Percentiles rank a stretch among this genome's conserved stretches.
Evolutionary conservation across 2,329 filamentous ascomycete species (phyloP).

Genomic region (Dactylellina cionopaga): DNA sequence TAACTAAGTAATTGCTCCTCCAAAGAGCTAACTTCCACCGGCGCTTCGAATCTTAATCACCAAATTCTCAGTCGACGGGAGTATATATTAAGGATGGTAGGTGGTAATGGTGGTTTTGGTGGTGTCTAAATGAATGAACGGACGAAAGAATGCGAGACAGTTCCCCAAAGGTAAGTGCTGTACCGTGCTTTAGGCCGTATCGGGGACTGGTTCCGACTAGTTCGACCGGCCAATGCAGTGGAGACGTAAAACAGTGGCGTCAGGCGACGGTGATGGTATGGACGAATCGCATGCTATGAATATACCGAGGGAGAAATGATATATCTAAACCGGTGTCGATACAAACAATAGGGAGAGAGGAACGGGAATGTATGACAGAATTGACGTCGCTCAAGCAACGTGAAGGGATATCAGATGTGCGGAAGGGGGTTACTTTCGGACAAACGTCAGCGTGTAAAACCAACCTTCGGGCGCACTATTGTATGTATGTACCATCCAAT

Average conservation of each 20-base stretch:
- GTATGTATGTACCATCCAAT: slow-evolving; percentile 27
- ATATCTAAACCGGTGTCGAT: background rate
- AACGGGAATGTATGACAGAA: slow-evolving; percentile 31
- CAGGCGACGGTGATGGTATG: slow-evolving; percentile 17
- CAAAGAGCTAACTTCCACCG: slow-evolving; percentile 1
- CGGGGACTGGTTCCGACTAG: slow-evolving; percentile 26
- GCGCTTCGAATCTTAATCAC: slow-evolving; percentile 1
- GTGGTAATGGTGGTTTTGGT: too few relatives aligned
- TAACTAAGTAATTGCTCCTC: too few relatives aligned
- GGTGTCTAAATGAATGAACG: slow-evolving; percentile 2
- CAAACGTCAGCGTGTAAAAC: slow-evolving; percentile 44
- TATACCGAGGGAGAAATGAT: background rate
- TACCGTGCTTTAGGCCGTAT: slow-evolving; percentile 30
- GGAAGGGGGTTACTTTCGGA: slow-evolving; percentile 12
- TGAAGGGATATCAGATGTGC: too few relatives aligned
- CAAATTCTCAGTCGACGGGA: background rate
- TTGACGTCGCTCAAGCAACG: slow-evolving; percentile 20
- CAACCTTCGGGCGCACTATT: background rate
- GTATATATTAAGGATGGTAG: slow-evolving; percentile 10
- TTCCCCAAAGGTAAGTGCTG: too few relatives aligned
- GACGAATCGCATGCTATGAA: background rate
- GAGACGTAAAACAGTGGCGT: slow-evolving; percentile 9
- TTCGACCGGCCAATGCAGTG: slow-evolving; percentile 16
- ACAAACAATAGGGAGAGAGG: slow-evolving; percentile 12
- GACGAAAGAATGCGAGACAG: background rate